These are phyloP conservation scores for Paraconiothyrium sp. DNA, from an alignment of 2,329 filamentous ascomycete species.

Conservation along the genomic window DNA sequence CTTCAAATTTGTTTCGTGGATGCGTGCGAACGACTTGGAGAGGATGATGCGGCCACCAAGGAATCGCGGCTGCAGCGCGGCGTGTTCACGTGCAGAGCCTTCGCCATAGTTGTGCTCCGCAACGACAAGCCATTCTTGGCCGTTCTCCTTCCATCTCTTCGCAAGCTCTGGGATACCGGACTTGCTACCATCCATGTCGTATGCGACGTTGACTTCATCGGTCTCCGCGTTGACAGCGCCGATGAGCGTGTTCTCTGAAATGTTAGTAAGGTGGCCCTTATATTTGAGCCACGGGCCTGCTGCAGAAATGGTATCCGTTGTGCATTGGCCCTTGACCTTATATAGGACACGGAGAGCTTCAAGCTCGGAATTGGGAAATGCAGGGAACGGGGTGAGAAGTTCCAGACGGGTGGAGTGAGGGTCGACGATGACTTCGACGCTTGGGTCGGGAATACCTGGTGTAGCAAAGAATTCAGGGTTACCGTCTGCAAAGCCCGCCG, in stretches of 20 bases:
- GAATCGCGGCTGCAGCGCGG: conserved; percentile 89
- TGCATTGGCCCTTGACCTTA: conserved; percentile 98
- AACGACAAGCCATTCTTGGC: conserved; percentile 88
- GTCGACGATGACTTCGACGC: conserved; percentile 77
- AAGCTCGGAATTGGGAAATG: conserved; percentile 82
- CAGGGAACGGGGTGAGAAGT: conserved; percentile 85
- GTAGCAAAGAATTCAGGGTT: conserved; percentile 78
- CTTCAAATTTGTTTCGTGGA: conserved; percentile 96
- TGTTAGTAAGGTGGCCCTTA: conserved; percentile 98
- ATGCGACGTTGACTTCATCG: conserved; percentile 89
- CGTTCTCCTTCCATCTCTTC: conserved; percentile 79
- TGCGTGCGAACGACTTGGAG: conserved; percentile 86
- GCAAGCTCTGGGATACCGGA: conserved; percentile 89
- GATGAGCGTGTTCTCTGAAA: conserved; percentile 96
- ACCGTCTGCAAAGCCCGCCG: conserved; percentile 82
- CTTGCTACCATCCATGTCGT: conserved; percentile 80
- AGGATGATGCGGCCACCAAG: conserved; percentile 86
- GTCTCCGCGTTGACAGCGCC: conserved; percentile 93
- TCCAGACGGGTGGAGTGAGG: conserved; percentile 91
- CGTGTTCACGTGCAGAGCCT: conserved; percentile 88
- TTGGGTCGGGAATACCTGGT: conserved; percentile 75
- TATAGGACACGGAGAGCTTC: conserved; percentile 84
- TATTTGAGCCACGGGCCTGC: conserved; percentile 98
- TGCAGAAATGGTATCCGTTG: conserved; percentile 97
- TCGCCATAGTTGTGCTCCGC: conserved; percentile 98